phyloP scores from a whole-genome alignment of 192 early-diverging fungal species.

The Rhizophagus prolifer region DNA sequence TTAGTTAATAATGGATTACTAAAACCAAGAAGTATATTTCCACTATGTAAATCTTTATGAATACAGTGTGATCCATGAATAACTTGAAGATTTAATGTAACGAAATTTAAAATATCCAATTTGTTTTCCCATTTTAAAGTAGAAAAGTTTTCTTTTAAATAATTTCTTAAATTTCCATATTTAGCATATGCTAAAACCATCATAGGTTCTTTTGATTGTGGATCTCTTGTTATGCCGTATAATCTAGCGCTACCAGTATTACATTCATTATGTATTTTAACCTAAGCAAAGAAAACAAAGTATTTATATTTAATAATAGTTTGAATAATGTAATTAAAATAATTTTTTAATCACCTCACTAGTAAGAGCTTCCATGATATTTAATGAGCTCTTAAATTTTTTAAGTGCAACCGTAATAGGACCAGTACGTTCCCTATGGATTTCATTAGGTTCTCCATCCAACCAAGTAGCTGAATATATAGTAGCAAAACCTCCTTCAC shows the following conservation, averaged over 20 bases:
- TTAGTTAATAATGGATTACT: background rate
- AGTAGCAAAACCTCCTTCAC: conserved; percentile 1
- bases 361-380: background rate
- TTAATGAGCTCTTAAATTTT: background rate
- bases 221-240: conserved; percentile 16
- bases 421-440: background rate
- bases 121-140: conserved; percentile 10
- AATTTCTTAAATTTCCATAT: background rate
- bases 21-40: conserved; percentile 6
- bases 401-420: background rate
- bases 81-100: background rate
- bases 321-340: too few relatives aligned
- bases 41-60: conserved; percentile 34
- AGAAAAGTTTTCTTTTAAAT: background rate
- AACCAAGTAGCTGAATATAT: background rate
- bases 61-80: conserved; percentile 38
- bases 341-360: background rate
- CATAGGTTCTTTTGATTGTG: background rate
- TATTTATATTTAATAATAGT: too few relatives aligned
- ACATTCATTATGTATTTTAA: too few relatives aligned
- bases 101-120: background rate
- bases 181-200: background rate
- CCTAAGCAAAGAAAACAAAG: too few relatives aligned
- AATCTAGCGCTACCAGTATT: background rate
- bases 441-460: background rate